Evolutionary conservation across 129 eudicot genomes (phyloP), one percentile per base, ranked within the genome.

Genomic region (Centella asiatica): DNA sequence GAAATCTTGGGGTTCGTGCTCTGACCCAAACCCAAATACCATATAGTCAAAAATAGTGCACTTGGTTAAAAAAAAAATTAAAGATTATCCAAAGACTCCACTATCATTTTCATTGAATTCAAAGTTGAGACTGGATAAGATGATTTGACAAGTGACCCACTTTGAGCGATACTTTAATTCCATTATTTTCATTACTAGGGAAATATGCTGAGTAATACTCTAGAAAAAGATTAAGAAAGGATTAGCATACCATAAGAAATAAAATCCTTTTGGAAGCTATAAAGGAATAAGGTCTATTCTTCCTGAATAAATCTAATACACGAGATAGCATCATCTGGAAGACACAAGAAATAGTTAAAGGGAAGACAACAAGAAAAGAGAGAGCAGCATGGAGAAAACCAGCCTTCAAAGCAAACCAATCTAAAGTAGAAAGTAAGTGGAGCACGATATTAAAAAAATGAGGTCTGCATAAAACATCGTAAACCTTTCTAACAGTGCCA

Each of bases 381-480:
- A 67, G 67, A 66, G 77, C 51, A 70, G 61, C 75, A 72, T 68
- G 78, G 68, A 72, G 84, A 72, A 74, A 85, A 76, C 64, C 85
- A 66, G 72, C 69, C 68, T 27, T 26, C 40, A 66, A 47, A 55
- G 23, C 64, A 31, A 77, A 72, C 62, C 66, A 70, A 77, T 69
- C 76, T 45, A 57, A 51, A 51, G 62, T 66, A 47, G 46, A 64
- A 71, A 71, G 78, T 65, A 74, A 67, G 60, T 52, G 67, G 68
- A 69, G n/a, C 19, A 4, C n/a, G 31, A 27, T 3, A 10, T 57
- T 57, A 4, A 57, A 57, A 57, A 57, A 32, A 46, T 24, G 42
- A 19, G 44, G 45, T 67, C 53, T 57, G 36, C 15, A 17, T 26
- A 48, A 32, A 67, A 55, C 50, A 27, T 9, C 22, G 26, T 26